A percentile compares a stretch with the other conserved stretches of the same genome.
Evolutionary conservation across 2,329 filamentous ascomycete genomes (phyloP).

Genomic region (Phyllosticta capitalensis): DNA sequence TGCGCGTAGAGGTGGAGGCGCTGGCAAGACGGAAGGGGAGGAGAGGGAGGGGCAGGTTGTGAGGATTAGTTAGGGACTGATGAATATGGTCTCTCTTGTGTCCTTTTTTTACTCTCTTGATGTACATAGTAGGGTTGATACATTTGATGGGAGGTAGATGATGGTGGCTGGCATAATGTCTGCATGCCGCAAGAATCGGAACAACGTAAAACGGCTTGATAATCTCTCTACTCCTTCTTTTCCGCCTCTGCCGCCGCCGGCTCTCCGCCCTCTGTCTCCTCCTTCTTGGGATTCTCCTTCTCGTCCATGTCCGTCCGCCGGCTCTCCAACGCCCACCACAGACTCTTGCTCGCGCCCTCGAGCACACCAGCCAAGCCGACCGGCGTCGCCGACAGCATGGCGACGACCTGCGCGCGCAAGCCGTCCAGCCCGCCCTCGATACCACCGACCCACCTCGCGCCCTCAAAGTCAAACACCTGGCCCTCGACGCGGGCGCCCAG

Average conservation of each 20-base stretch:
- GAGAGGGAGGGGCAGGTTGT: neutral
- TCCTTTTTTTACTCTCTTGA: too few relatives aligned
- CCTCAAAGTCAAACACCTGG: slow-evolving; percentile 68
- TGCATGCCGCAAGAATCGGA: too few relatives aligned
- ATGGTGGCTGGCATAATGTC: neutral
- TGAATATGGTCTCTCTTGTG: neutral
- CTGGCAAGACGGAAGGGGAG: slow-evolving; percentile 3
- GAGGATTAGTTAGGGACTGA: neutral
- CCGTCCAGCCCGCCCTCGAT: slow-evolving; percentile 76
- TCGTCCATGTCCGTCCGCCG: slow-evolving; percentile 74
- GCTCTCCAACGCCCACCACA: slow-evolving; percentile 84
- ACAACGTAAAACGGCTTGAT: too few relatives aligned
- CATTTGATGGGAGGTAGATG: neutral
- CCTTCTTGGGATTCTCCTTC: slow-evolving; percentile 37
- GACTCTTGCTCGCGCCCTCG: slow-evolving; percentile 66
- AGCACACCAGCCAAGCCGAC: slow-evolving; percentile 67
- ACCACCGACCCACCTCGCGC: slow-evolving; percentile 60
- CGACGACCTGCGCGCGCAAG: slow-evolving; percentile 70
- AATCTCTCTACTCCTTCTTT: neutral
- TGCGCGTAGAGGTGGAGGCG: slow-evolving; percentile 28
- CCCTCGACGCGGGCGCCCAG: slow-evolving; percentile 82
- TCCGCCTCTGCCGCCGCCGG: neutral
- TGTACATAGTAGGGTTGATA: neutral
- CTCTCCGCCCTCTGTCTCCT: neutral
- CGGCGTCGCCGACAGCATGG: slow-evolving; percentile 70